Percentiles rank a stretch among this genome's conserved stretches.
phyloP scores from a whole-genome alignment of 768 basidiomycete species.

The Amanita jacksonii region DNA sequence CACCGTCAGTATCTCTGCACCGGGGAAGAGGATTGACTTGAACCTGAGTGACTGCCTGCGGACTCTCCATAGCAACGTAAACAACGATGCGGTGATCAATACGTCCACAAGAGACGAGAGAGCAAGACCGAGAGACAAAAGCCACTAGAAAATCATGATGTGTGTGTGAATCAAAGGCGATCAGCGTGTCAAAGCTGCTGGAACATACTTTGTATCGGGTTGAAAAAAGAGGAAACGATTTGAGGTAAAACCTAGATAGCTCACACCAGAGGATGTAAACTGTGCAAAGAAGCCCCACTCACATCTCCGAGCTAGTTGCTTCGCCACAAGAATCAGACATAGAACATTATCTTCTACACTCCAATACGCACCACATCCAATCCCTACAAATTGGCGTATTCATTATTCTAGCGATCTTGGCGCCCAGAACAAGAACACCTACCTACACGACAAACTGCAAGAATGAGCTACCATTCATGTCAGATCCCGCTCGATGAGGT shows the following conservation, averaged over 20 bases:
- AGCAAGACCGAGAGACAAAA: slow-evolving; percentile 37
- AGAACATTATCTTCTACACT: background rate
- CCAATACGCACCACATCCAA: slow-evolving; percentile 3
- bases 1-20: background rate
- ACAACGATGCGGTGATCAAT: slow-evolving; percentile 26
- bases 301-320: slow-evolving; percentile 19
- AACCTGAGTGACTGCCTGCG: slow-evolving; percentile 23
- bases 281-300: background rate
- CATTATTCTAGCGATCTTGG: background rate
- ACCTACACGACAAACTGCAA: slow-evolving; percentile 19
- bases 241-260: slow-evolving; percentile 14
- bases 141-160: slow-evolving; percentile 22
- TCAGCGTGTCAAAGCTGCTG: background rate
- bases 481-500: background rate
- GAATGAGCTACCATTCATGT: slow-evolving; percentile 12
- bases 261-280: background rate
- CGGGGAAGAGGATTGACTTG: background rate
- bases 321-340: background rate
- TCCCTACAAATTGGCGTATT: background rate
- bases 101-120: slow-evolving; percentile 31
- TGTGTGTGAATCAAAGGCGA: no score
- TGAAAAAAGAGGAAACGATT: slow-evolving; percentile 14
- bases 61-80: slow-evolving; percentile 22
- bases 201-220: slow-evolving; percentile 14
- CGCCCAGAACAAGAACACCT: slow-evolving; percentile 2